Percentiles rank a stretch among this genome's conserved stretches.
Conservation (phyloP, 345 rosid species). For the Psidium guajava region DNA sequence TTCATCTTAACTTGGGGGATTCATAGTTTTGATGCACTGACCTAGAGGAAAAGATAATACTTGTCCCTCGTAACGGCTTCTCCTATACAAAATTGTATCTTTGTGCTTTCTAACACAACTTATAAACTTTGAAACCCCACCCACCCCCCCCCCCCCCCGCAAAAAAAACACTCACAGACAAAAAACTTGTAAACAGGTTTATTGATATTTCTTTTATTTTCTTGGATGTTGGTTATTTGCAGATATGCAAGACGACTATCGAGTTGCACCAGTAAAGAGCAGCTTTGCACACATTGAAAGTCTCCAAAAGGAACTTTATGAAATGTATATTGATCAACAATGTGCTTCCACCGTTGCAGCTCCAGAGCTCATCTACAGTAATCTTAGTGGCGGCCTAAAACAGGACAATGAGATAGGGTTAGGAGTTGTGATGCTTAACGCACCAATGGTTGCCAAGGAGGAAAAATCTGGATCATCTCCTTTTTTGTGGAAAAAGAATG, state of each 20-base stretch:
- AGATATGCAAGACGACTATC: slow-evolving; percentile 8
- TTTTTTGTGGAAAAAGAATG: not conserved
- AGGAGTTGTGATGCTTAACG: slow-evolving; percentile 18
- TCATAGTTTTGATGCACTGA: not conserved
- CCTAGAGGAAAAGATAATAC: not conserved
- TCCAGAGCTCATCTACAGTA: slow-evolving; percentile 14
- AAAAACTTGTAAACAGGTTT: not conserved
- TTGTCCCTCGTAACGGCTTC: not conserved
- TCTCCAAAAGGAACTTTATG: slow-evolving; percentile 17
- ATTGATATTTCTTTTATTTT: not conserved
- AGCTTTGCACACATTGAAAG: slow-evolving; percentile 4
- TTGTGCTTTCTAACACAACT: not conserved
- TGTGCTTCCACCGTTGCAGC: not conserved
- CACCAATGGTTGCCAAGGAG: not conserved
- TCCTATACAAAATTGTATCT: not conserved
- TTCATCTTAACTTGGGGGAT: not conserved
- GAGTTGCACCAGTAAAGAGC: not conserved
- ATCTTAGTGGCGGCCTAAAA: not conserved
- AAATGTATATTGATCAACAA: not conserved
- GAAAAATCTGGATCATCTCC: not conserved
- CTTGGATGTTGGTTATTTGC: not conserved
- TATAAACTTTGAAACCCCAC: no score
- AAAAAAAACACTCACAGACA: not conserved
- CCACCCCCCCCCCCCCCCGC: no score
- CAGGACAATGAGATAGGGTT: slow-evolving; percentile 17